A percentile compares a stretch with the other conserved stretches of the same genome.
Evolutionary conservation across 1,284 basidiomycete genomes (phyloP).

Genomic region (Ustilago bromivora): DNA sequence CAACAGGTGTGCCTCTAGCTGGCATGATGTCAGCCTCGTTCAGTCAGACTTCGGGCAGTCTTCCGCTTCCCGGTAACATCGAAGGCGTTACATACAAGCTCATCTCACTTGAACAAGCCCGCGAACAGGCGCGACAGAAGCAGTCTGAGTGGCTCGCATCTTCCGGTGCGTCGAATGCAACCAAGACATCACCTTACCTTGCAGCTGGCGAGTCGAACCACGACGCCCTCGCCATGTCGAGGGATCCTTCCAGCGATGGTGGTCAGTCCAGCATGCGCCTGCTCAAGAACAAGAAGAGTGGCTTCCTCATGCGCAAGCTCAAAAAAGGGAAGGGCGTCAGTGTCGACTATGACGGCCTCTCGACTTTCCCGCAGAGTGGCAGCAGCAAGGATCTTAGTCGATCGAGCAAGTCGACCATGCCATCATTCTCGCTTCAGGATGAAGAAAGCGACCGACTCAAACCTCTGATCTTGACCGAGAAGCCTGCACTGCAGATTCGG

Average conservation of each 20-base stretch:
- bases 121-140: slow-evolving; percentile 50
- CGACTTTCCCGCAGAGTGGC: slow-evolving; percentile 32
- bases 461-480: slow-evolving; percentile 18
- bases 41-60: slow-evolving; percentile 35
- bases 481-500: slow-evolving; percentile 55
- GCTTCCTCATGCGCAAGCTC: slow-evolving; percentile 56
- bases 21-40: slow-evolving; percentile 26
- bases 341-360: slow-evolving; percentile 41
- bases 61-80: slow-evolving; percentile 47
- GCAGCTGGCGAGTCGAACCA: slow-evolving; percentile 16
- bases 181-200: slow-evolving; percentile 21
- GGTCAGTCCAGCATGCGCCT: slow-evolving; percentile 29
- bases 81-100: slow-evolving; percentile 64
- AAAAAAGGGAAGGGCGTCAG: slow-evolving; percentile 58
- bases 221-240: slow-evolving; percentile 32
- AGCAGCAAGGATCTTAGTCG: slow-evolving; percentile 30
- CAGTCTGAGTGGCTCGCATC: slow-evolving; percentile 50
- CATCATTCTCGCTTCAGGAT: slow-evolving; percentile 44
- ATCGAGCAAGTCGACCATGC: slow-evolving; percentile 39
- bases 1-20: slow-evolving; percentile 4
- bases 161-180: slow-evolving; percentile 2
- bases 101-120: slow-evolving; percentile 60
- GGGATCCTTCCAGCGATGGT: slow-evolving; percentile 29
- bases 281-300: slow-evolving; percentile 63
- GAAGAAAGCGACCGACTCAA: slow-evolving; percentile 31